These are phyloP conservation scores for Carex myosuroides DNA, from an alignment of 176 grass and related monocot genomes.

Conservation along the genomic window DNA sequence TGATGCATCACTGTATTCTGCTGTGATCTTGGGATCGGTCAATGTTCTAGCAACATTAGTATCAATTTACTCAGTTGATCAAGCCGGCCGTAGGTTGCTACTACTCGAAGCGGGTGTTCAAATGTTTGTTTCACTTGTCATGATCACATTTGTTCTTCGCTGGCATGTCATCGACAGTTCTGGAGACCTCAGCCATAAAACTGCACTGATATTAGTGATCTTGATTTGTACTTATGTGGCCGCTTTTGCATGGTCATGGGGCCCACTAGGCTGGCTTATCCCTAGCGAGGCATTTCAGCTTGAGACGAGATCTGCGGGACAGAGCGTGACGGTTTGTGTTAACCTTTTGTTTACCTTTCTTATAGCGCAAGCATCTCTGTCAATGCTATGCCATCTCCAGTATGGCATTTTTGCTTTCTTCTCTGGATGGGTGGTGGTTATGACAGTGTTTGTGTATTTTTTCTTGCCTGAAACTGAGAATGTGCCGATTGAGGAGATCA, in stretches of 20 bases:
- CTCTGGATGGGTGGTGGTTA: slow-evolving; percentile 22
- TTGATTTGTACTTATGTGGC: slow-evolving; percentile 20
- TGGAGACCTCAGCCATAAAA: slow-evolving; percentile 8
- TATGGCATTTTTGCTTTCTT: slow-evolving; percentile 28
- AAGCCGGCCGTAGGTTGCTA: slow-evolving; percentile 52
- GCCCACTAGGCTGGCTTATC: slow-evolving; percentile 32
- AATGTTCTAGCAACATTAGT: slow-evolving; percentile 86
- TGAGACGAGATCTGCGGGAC: slow-evolving; percentile 28
- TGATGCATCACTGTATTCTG: slow-evolving; percentile 77
- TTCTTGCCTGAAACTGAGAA: slow-evolving; percentile 35
- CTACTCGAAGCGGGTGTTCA: slow-evolving; percentile 93
- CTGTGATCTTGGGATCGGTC: slow-evolving; percentile 73
- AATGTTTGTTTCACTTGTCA: slow-evolving; percentile 80
- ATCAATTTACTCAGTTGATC: slow-evolving; percentile 81
- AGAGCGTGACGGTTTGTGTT: slow-evolving; percentile 8
- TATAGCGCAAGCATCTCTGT: slow-evolving; percentile 20
- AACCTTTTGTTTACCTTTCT: slow-evolving; percentile 28
- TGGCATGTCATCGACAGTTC: slow-evolving; percentile 43
- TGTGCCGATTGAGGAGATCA: slow-evolving; percentile 33
- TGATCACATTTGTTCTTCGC: slow-evolving; percentile 54
- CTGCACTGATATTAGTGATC: slow-evolving; percentile 11
- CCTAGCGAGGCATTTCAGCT: slow-evolving; percentile 38
- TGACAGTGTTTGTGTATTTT: slow-evolving; percentile 21
- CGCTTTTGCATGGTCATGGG: slow-evolving; percentile 36
- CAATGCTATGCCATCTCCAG: slow-evolving; percentile 16